Percentiles rank a stretch among this genome's conserved stretches.
Conservation (phyloP, 495 filamentous ascomycete species). For the Penicillium diatomitis region DNA sequence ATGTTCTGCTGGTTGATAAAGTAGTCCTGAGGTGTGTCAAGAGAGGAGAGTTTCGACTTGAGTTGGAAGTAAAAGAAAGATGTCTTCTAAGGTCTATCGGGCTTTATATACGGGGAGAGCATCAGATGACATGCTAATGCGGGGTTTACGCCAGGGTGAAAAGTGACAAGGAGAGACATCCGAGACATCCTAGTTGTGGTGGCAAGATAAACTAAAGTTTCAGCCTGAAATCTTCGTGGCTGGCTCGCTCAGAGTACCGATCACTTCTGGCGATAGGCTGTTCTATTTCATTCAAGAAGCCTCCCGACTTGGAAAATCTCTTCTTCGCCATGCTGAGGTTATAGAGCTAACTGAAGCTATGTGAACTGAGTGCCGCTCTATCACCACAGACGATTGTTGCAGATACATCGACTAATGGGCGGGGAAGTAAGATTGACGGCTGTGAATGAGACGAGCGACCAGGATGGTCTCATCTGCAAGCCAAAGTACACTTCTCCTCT, state of each 20-base stretch:
- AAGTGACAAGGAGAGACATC: conserved; percentile 15
- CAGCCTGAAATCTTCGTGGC: neutral
- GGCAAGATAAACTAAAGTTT: conserved; percentile 7
- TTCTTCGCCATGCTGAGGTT: no score
- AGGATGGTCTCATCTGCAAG: conserved; percentile 5
- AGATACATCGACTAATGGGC: conserved; percentile 2
- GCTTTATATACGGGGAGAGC: conserved; percentile 10
- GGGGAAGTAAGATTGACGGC: neutral
- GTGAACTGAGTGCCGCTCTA: no score
- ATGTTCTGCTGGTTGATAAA: neutral
- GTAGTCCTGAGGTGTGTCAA: neutral
- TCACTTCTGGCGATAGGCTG: no score
- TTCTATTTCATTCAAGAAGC: no score
- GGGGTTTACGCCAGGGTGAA: conserved; percentile 7
- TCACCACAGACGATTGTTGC: neutral
- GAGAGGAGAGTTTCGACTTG: conserved; percentile 6
- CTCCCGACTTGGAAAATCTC: no score
- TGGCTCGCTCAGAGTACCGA: neutral
- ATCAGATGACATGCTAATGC: conserved; percentile 20
- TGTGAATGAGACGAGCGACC: conserved; percentile 2
- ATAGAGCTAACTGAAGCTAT: no score
- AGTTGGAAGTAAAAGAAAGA: neutral
- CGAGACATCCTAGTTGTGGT: conserved; percentile 10
- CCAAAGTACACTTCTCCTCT: neutral
- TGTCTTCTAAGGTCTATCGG: neutral